These are phyloP conservation scores for Mycocentrospora acerina DNA, from an alignment of 2,329 filamentous ascomycete species.

Conservation along the genomic window DNA sequence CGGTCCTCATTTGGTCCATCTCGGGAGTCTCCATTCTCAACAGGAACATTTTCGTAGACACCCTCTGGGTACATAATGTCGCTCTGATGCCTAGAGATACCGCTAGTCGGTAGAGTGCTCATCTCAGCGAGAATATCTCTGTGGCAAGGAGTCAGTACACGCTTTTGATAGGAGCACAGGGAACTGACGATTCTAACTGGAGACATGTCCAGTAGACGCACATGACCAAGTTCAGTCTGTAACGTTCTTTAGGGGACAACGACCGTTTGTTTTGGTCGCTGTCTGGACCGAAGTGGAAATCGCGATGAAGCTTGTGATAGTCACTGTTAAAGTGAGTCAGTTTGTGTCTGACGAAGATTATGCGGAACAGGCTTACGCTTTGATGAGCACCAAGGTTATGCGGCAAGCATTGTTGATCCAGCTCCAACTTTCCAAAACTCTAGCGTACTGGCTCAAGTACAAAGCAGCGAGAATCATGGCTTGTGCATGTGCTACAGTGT, in stretches of 20 bases:
- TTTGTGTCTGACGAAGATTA: not conserved
- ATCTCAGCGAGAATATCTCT: conserved; percentile 93
- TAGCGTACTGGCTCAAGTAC: conserved; percentile 84
- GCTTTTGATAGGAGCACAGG: not conserved
- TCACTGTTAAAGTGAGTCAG: conserved; percentile 32
- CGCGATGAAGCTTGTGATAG: conserved; percentile 30
- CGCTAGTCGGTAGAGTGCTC: conserved; percentile 60
- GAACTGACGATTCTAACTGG: conserved; percentile 76
- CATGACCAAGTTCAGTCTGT: conserved; percentile 46
- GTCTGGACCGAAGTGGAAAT: conserved; percentile 13
- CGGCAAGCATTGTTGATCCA: conserved; percentile 65
- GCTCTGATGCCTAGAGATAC: conserved; percentile 59
- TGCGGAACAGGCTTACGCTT: conserved; percentile 54
- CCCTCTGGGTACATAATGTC: conserved; percentile 68
- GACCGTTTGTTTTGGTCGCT: conserved; percentile 8
- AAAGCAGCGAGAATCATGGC: conserved; percentile 81
- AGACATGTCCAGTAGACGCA: conserved; percentile 91
- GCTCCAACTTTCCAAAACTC: conserved; percentile 81
- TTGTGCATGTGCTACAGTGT: conserved; percentile 81
- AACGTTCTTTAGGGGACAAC: conserved; percentile 27
- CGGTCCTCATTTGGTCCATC: conserved; percentile 30
- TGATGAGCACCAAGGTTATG: conserved; percentile 70
- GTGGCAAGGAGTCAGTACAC: conserved; percentile 10
- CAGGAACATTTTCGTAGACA: conserved; percentile 47
- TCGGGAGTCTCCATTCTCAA: conserved; percentile 15